Conservation (phyloP, 1,284 basidiomycete genomes). For the Cystobasidium pallidum region DNA sequence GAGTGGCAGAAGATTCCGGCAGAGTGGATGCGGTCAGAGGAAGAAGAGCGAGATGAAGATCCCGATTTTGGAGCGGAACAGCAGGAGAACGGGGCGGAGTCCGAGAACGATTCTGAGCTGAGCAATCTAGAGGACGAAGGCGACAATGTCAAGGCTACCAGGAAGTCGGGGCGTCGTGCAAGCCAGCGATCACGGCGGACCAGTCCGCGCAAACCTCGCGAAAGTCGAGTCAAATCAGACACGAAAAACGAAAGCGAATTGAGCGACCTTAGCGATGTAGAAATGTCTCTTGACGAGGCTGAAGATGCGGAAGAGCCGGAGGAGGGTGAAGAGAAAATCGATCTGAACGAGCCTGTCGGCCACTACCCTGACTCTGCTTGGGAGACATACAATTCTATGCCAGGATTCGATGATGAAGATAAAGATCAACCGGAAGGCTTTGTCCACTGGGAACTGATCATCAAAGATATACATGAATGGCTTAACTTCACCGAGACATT, state of each 20-base stretch:
- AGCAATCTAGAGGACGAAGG: constrained; percentile 31
- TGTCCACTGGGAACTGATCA: constrained; percentile 80
- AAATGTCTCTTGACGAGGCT: constrained; percentile 29
- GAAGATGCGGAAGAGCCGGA: constrained; percentile 44
- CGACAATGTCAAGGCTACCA: neutral
- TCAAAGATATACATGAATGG: constrained; percentile 53
- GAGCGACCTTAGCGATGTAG: constrained; percentile 25
- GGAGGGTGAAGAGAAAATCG: constrained; percentile 11
- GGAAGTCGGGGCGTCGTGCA: constrained; percentile 1
- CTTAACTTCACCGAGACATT: constrained; percentile 1
- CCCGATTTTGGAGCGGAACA: constrained; percentile 45
- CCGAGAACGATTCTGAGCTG: constrained; percentile 20
- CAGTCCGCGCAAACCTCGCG: constrained; percentile 32
- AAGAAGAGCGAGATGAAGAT: constrained; percentile 44
- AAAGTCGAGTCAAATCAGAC: neutral
- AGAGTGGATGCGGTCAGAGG: constrained; percentile 34
- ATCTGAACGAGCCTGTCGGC: constrained; percentile 6
- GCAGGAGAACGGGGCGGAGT: constrained; percentile 14
- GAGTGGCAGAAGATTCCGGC: constrained; percentile 38
- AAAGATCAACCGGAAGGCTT: constrained; percentile 59
- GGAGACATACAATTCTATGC: constrained; percentile 17
- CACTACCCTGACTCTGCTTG: constrained; percentile 34
- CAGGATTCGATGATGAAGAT: constrained; percentile 30
- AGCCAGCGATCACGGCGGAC: constrained; percentile 13
- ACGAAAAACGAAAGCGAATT: constrained; percentile 18